Evolutionary conservation across 2,329 filamentous ascomycete species (phyloP).

Genomic region (Fusarium transvaalense): DNA sequence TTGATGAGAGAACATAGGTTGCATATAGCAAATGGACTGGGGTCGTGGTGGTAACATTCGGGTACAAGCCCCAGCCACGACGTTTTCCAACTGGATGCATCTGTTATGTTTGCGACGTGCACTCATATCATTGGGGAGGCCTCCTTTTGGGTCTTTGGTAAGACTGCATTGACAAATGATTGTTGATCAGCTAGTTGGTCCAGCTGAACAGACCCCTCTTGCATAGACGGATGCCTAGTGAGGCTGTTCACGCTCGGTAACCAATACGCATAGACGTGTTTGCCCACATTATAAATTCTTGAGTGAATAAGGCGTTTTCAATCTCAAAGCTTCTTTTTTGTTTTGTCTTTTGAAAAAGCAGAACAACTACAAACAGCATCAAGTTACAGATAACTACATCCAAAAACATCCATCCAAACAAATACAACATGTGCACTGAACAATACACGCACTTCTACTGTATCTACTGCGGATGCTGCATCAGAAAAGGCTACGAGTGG

Average conservation of each 20-base stretch:
- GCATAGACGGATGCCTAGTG: slow-evolving; percentile 9
- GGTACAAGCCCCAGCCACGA: background rate
- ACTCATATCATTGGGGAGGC: slow-evolving; percentile 10
- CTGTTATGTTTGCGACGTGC: background rate
- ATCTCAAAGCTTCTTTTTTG: background rate
- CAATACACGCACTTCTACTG: slow-evolving; percentile 24
- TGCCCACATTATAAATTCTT: background rate
- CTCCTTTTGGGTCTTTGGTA: slow-evolving; percentile 17
- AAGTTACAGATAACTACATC: too few relatives aligned
- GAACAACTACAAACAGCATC: background rate
- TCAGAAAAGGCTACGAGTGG: slow-evolving; percentile 20
- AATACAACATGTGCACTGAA: slow-evolving; percentile 19
- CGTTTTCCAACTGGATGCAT: background rate
- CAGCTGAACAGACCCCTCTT: slow-evolving; percentile 20
- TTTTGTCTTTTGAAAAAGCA: background rate
- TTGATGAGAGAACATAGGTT: too few relatives aligned
- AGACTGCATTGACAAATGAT: background rate
- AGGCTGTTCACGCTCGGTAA: background rate
- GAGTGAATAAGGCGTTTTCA: background rate
- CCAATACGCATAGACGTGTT: background rate
- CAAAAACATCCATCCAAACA: background rate
- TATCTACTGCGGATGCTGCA: slow-evolving; percentile 10
- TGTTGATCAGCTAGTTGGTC: background rate
- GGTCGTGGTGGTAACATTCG: background rate
- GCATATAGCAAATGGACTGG: too few relatives aligned